phyloP scores from a whole-genome alignment of 108 stramenopile species.

The Craspedostauros australis region DNA sequence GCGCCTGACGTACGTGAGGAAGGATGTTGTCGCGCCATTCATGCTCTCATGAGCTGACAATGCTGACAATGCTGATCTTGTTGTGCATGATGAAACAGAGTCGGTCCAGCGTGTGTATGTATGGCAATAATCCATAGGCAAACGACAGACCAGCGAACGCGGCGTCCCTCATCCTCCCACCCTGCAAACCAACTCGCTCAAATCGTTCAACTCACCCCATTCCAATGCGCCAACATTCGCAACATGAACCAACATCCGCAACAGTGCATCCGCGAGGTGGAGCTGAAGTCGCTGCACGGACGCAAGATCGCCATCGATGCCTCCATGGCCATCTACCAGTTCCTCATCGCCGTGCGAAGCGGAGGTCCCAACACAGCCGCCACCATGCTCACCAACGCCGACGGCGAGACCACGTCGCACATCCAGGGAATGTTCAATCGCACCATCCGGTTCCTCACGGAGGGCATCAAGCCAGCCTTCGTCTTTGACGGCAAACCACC shows the following conservation, averaged over 20 bases:
- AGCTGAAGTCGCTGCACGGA: slow-evolving; percentile 87
- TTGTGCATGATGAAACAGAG: too few species aligned
- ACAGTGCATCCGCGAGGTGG: slow-evolving; percentile 85
- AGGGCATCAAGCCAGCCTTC: slow-evolving; percentile 94
- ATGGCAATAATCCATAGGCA: too few species aligned
- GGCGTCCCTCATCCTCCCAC: not conserved
- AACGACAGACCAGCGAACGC: too few species aligned
- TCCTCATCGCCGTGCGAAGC: slow-evolving; percentile 91
- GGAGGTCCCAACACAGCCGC: slow-evolving; percentile 62
- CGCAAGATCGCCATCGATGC: slow-evolving; percentile 98
- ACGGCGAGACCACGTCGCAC: slow-evolving; percentile 92
- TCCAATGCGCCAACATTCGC: not conserved
- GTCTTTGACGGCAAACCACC: slow-evolving; percentile 99
- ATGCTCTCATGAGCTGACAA: not conserved
- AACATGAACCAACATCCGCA: not conserved
- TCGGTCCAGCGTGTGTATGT: too few species aligned
- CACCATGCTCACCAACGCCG: slow-evolving; percentile 83
- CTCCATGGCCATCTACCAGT: slow-evolving; percentile 98
- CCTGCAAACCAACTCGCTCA: not conserved
- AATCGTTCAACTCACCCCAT: not conserved
- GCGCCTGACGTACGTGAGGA: slow-evolving; percentile 75
- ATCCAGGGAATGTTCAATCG: slow-evolving; percentile 99
- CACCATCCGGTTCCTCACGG: slow-evolving; percentile 90
- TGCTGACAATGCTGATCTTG: not conserved
- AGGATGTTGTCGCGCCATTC: not conserved